phyloP scores from a whole-genome alignment of 192 early-diverging fungal species.

The Backusella morwellensis region DNA sequence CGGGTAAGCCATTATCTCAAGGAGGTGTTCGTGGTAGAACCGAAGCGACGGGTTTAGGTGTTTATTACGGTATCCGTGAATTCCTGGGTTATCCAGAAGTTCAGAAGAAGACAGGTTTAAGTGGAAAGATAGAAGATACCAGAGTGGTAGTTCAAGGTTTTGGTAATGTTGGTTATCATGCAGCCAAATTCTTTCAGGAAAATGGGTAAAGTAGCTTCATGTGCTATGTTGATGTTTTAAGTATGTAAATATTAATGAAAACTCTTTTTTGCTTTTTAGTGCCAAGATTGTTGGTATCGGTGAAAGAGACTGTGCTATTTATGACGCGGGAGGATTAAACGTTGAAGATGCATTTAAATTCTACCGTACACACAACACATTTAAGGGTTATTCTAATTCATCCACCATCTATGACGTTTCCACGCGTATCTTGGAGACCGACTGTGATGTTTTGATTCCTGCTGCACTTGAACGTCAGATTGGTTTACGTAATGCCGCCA shows the following conservation, averaged over 20 bases:
- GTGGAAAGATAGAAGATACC: conserved; percentile 55
- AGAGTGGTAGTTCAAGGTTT: conserved; percentile 79
- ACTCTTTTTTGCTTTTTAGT: conserved; percentile 31
- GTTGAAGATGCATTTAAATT: conserved; percentile 62
- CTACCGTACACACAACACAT: conserved; percentile 61
- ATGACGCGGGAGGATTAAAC: conserved; percentile 60
- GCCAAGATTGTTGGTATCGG: conserved; percentile 75
- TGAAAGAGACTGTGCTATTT: conserved; percentile 66
- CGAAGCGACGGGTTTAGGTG: conserved; percentile 79
- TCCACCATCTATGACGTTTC: conserved; percentile 58
- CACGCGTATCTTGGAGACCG: conserved; percentile 57
- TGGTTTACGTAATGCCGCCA: conserved; percentile 64
- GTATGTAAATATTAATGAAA: not conserved
- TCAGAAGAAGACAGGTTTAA: conserved; percentile 63
- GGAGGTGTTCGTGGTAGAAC: conserved; percentile 82
- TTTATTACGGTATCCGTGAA: conserved; percentile 78
- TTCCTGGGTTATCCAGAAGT: conserved; percentile 78
- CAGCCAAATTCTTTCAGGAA: conserved; percentile 76
- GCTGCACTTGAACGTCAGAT: conserved; percentile 82
- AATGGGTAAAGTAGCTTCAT: conserved; percentile 43
- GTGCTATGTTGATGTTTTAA: not conserved
- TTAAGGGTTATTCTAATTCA: conserved; percentile 58
- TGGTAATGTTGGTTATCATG: conserved; percentile 84
- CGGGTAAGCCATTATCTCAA: conserved; percentile 75
- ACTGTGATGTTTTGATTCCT: conserved; percentile 80